Evolutionary conservation across 208 protist species (phyloP), one percentile per base, ranked within the genome.

Genomic region (Leishmania tarentolae): DNA sequence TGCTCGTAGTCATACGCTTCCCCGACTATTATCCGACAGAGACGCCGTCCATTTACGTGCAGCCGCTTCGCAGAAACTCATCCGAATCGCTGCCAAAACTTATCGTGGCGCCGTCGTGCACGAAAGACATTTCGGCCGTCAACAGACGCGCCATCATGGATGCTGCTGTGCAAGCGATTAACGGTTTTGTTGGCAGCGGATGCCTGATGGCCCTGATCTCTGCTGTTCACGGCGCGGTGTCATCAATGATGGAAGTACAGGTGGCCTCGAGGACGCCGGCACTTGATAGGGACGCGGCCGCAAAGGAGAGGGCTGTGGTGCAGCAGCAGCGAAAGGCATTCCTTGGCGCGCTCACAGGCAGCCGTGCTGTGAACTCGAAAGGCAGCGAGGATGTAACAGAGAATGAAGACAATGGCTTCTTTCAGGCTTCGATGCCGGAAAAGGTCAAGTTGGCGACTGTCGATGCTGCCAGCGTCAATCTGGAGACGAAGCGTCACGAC

Each of bases 1-100:
- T 96, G 28, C 84, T 95, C 3, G 83, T 92, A 17, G 86, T 85
- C 42, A 77, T 98, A 70, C 90, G 91, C 44, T 85, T 98, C 31
- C 91, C 93, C 0, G 88, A 92, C 79, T 87, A 91, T 72, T 98
- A 98, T 81, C 95, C 95, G 46, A 76, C 68, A 21, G 91, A 98
- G 80, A 89, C 93, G 28, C 95, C 95, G 11, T 73, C 85, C 31
- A 57, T 98, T 19, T 91, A 90, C 79, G 70, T 96, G 50, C 91
- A 95, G 77, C 87, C 90, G 42, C 76, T 87, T 24, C 84, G 76
- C 53, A 81, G 81, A 50, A 73, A 47, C 40, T 17, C 79, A 31
- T 37, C 59, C 17, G 85, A 77, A 37, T 44, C 56, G 52, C 59
- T 87, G 28, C 86, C 89, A 19, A 70, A 61, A 19, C 83, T 94